A percentile compares a stretch with the other conserved stretches of the same genome.
phyloP scores from a whole-genome alignment of 352 stramenopile species.

The Globisporangium viniferum region DNA sequence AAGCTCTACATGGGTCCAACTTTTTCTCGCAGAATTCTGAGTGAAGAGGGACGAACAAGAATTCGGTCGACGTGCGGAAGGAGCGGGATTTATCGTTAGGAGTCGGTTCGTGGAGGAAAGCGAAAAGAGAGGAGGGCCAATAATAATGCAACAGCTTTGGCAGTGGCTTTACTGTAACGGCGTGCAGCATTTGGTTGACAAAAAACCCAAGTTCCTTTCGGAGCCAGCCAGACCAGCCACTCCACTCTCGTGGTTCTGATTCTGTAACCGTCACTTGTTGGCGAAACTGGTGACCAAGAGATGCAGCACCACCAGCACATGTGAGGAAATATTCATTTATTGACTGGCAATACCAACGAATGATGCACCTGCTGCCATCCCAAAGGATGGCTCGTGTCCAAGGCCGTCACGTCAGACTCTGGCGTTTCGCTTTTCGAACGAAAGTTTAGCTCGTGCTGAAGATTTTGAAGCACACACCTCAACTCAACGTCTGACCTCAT shows the following conservation, averaged over 20 bases:
- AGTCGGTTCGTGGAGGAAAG: background rate
- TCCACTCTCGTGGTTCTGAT: background rate
- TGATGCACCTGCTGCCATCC: background rate
- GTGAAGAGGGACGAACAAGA: background rate
- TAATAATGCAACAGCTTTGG: background rate
- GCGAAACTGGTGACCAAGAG: background rate
- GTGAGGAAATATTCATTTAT: no score
- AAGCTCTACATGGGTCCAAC: background rate
- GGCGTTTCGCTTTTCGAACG: background rate
- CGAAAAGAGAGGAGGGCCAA: background rate
- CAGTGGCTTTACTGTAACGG: background rate
- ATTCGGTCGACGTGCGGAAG: no score
- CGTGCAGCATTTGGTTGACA: background rate
- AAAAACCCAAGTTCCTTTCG: background rate
- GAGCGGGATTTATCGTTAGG: background rate
- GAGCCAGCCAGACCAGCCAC: background rate
- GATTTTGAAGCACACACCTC: no score
- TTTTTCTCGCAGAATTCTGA: background rate
- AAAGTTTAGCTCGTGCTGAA: background rate
- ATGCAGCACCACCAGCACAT: background rate
- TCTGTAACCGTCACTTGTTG: background rate
- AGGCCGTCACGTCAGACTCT: background rate
- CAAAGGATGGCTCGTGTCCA: no score
- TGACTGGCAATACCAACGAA: background rate
- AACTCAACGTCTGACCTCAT: no score